phyloP scores from a whole-genome alignment of 176 grass and related monocot genomes.

The Oryza rufipogon region DNA sequence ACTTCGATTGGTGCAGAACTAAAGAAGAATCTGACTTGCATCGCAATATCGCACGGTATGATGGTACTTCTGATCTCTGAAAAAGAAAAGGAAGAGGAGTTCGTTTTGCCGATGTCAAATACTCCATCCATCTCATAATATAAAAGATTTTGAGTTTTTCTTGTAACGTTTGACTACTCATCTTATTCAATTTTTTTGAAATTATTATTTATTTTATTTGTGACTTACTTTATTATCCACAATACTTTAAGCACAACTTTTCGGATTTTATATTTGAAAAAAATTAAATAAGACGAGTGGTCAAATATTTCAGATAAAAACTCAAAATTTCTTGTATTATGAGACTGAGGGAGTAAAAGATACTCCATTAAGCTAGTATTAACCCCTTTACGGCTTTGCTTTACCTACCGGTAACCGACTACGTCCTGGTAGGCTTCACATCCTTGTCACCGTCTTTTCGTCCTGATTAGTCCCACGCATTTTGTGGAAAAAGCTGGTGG shows the following conservation, averaged over 20 bases:
- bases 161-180: too few species aligned
- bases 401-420: not conserved
- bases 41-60: not conserved
- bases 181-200: too few species aligned
- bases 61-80: not conserved
- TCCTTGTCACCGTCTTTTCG: slow-evolving; percentile 6
- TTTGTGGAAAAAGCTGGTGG: slow-evolving; percentile 9
- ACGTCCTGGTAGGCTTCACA: not conserved
- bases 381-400: not conserved
- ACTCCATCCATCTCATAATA: too few species aligned
- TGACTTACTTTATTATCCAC: too few species aligned
- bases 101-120: not conserved
- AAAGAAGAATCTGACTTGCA: not conserved
- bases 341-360: not conserved
- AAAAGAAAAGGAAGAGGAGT: not conserved
- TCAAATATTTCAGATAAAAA: too few species aligned
- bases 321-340: too few species aligned
- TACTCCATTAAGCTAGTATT: not conserved
- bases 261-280: too few species aligned
- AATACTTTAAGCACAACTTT: too few species aligned
- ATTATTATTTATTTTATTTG: too few species aligned
- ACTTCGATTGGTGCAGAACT: not conserved
- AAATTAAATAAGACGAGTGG: too few species aligned
- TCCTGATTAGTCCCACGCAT: not conserved
- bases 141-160: too few species aligned